Base-by-base conservation (phyloP, 257 asterid genomes). In the Solanum microdontum region DNA sequence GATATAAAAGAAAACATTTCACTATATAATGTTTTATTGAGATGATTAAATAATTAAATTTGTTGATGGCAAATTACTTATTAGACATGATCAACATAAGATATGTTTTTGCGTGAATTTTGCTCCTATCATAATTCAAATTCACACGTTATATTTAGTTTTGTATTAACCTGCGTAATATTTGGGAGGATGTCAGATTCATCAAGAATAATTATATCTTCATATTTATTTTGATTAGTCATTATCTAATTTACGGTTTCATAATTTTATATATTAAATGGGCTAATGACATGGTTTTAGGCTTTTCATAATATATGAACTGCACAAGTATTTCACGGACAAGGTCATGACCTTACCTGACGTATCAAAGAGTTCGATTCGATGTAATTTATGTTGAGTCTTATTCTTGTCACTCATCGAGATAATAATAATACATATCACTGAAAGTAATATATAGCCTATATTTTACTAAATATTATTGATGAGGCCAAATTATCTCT, bases 281-380 rank as follows among this genome's bases (percentile, higher is more conserved):
- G 15, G 1, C 3, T 64, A n/a, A n/a, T n/a, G 8, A 19, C 1
- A 64, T n/a, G 4, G 3, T 64, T 10, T 1, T 4, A 4, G 7
- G 0, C 0, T 10, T 62, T 23, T 10, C 13, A 64, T 64, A 64
- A 64, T n/a, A 64, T n/a, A 62, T 62, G 32, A n/a, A n/a, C 3
- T 6, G n/a, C 3, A 0, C 32, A 6, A 62, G 3, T 62, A 62
- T n/a, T 62, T 0, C 11, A 8, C 10, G 5, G 1, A 3, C 0
- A 60, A 23, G 6, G 0, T 60, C 3, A 9, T 62, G 21, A 48
- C 2, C 1, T 62, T 23, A 9, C 1, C 0, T 64, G 30, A n/a
- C 30, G 1, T 11, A 64, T n/a, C 4, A n/a, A n/a, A n/a, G 3
- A n/a, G 2, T 62, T 10, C 0, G 1, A 11, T 10, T 1, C 0